A percentile compares a stretch with the other conserved stretches of the same genome.
Conservation (phyloP, 1,284 basidiomycete genomes). For the Ganoderma lingzhi region DNA sequence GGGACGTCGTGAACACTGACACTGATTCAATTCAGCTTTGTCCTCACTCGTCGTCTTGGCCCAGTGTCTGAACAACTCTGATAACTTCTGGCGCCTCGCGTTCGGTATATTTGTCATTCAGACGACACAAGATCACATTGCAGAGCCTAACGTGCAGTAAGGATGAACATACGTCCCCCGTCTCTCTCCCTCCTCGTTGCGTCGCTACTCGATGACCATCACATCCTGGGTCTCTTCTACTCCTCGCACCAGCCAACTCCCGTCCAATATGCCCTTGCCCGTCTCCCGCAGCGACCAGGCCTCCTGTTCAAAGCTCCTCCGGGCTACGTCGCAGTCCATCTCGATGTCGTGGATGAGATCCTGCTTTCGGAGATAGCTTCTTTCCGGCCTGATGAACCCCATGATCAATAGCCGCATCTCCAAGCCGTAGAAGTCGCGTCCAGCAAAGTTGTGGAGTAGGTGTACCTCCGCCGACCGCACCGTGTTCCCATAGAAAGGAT, state of each 20-base stretch:
- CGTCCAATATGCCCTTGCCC: constrained; percentile 18
- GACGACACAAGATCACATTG: too few species aligned
- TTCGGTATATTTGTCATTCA: too few species aligned
- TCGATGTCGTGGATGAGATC: constrained; percentile 12
- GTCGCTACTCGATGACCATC: too few species aligned
- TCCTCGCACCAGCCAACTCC: constrained; percentile 33
- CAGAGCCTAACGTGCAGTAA: too few species aligned
- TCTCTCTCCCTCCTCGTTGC: too few species aligned
- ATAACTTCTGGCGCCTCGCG: too few species aligned
- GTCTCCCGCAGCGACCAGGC: constrained; percentile 17
- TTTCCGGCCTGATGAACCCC: constrained; percentile 13
- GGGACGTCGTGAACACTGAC: too few species aligned
- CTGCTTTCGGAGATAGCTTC: background rate
- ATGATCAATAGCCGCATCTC: constrained; percentile 14
- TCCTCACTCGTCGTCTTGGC: too few species aligned
- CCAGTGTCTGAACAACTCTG: too few species aligned
- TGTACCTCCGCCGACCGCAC: constrained; percentile 1
- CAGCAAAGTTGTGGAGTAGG: background rate
- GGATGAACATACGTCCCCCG: too few species aligned
- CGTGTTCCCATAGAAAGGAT: background rate
- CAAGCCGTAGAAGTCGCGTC: constrained; percentile 14
- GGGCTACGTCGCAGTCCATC: constrained; percentile 13
- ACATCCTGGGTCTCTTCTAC: too few species aligned
- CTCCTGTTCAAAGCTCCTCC: constrained; percentile 12
- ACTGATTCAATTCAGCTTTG: too few species aligned